phyloP scores from a whole-genome alignment of 495 filamentous ascomycete genomes.

The Penicillium coffeae region DNA sequence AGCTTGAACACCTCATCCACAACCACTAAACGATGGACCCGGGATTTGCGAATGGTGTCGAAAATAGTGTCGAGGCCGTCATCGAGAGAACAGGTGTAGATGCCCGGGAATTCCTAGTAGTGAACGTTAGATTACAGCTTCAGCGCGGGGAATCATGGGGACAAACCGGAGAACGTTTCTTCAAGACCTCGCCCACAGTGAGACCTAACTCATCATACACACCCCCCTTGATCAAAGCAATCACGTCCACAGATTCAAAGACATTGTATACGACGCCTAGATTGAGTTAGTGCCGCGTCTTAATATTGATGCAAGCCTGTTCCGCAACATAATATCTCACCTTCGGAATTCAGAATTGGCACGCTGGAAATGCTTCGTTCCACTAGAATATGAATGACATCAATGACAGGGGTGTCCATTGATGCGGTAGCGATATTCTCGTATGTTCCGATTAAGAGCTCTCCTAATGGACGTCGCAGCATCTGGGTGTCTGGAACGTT shows the following conservation, averaged over 20 bases:
- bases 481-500: slow-evolving; percentile 89
- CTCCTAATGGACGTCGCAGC: slow-evolving; percentile 79
- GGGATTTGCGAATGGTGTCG: slow-evolving; percentile 89
- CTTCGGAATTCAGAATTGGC: slow-evolving; percentile 81
- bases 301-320: neutral
- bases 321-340: slow-evolving; percentile 30
- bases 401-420: slow-evolving; percentile 92
- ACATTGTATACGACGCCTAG: slow-evolving; percentile 81
- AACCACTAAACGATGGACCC: slow-evolving; percentile 89
- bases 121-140: slow-evolving; percentile 1
- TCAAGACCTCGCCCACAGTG: slow-evolving; percentile 83
- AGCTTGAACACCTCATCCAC: slow-evolving; percentile 84
- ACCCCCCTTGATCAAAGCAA: slow-evolving; percentile 90
- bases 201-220: slow-evolving; percentile 86
- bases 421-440: slow-evolving; percentile 70
- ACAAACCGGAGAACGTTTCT: slow-evolving; percentile 74
- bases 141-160: neutral
- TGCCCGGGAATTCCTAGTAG: slow-evolving; percentile 80
- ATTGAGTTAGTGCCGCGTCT: neutral
- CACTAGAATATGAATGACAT: slow-evolving; percentile 93
- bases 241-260: slow-evolving; percentile 97
- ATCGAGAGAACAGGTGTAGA: slow-evolving; percentile 90
- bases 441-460: slow-evolving; percentile 86
- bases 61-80: slow-evolving; percentile 95
- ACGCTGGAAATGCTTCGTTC: slow-evolving; percentile 91